phyloP scores from a whole-genome alignment of 345 rosid species.

The Punica granatum region DNA sequence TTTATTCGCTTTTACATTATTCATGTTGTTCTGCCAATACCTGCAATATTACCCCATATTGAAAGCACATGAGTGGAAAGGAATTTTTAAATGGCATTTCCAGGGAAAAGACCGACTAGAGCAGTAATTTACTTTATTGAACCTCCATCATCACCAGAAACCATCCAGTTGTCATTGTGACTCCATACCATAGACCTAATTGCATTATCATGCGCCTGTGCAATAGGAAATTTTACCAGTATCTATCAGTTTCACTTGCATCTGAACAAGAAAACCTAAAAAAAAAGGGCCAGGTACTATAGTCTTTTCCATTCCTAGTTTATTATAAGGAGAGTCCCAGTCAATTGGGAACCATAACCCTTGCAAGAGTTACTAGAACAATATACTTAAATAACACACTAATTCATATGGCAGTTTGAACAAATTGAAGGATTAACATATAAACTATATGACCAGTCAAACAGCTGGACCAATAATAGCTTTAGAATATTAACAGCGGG shows the following conservation, averaged over 20 bases:
- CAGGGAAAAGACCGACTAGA: background rate
- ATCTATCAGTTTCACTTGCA: constrained; percentile 6
- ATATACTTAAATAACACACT: background rate
- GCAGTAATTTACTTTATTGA: constrained; percentile 54
- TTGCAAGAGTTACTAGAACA: background rate
- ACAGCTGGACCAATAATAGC: background rate
- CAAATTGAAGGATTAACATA: background rate
- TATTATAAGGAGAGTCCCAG: background rate
- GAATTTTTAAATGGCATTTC: background rate
- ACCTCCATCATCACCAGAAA: constrained; percentile 99
- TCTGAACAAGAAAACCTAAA: background rate
- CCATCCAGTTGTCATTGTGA: constrained; percentile 96
- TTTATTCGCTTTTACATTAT: constrained; percentile 90
- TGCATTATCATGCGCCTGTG: constrained; percentile 97
- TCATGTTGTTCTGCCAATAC: constrained; percentile 99
- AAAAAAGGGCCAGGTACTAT: background rate
- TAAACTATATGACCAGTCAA: background rate
- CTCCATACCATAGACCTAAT: constrained; percentile 99
- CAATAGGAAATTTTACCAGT: constrained; percentile 9
- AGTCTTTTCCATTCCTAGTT: background rate
- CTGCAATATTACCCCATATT: constrained; percentile 22
- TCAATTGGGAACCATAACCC: background rate
- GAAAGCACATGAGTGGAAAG: background rate
- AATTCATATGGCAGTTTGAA: background rate
- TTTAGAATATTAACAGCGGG: background rate